Base-by-base conservation (phyloP, 768 basidiomycete species). In the Hemileccinum rubropunctum region DNA sequence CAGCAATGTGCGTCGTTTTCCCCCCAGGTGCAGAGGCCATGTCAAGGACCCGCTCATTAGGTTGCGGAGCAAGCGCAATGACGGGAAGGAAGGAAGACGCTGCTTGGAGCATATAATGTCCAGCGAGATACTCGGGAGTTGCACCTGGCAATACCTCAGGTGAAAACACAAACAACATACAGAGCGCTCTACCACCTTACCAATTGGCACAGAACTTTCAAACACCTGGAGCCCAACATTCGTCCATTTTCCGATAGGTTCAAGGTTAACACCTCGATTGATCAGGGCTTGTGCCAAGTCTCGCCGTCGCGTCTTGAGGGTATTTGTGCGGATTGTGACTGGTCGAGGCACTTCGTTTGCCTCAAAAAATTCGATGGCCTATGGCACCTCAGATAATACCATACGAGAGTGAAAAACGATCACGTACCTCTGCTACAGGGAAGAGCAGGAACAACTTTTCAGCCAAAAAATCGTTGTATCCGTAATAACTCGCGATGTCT, bases 61-160 rank as follows among this genome's bases (percentile, higher is more conserved):
- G 92, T 62, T 95, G 88, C 6, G 97, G 97, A 21, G 82, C 76
- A 34, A 99, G 86, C 4, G 97, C 92, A 56, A 98, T 95, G 62
- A 98, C 97, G 47, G 97, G 97, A n/a, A 99, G 80, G 79, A 99
- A 98, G 1, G 97, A 98, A 6, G 94, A 95, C 11, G 97, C 97
- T 6, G 97, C 92, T 75, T 99, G 97, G 21, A 98, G 88, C 91
- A 99, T 98, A 71, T 99, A 99, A 66, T 99, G 95, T 3, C 97
- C 97, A 0, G 97, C 94, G 34, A 99, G 83, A 71, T 99, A 99
- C 73, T 99, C 97, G 11, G 97, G 97, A 2, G 97, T 98, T 6
- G 97, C 97, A 66, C 90, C 85, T 86, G 58, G 30, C 28, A 36
- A 46, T 13, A 13, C 6, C 18, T 26, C 36, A 10, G 12, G 21